Evolutionary conservation across 208 protist species (phyloP).

Genomic region (Leptomonas seymouri): DNA sequence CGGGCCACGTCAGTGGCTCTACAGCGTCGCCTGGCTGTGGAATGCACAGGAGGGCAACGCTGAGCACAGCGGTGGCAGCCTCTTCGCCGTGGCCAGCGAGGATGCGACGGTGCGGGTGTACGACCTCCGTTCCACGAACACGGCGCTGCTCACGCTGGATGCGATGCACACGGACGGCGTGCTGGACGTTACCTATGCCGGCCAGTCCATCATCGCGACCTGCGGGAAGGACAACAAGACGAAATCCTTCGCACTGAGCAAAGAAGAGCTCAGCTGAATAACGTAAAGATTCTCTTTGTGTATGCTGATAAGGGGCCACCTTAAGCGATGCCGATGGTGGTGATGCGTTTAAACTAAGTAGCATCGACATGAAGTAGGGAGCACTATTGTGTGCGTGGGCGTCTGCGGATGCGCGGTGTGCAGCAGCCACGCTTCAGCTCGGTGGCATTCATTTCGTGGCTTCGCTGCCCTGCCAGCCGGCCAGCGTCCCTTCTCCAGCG

Average conservation of each 20-base stretch:
- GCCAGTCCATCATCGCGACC: slow-evolving; percentile 59
- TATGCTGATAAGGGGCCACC: too few relatives aligned
- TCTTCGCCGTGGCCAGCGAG: slow-evolving; percentile 74
- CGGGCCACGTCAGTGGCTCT: slow-evolving; percentile 87
- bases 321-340: too few relatives aligned
- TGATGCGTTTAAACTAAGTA: too few relatives aligned
- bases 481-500: too few relatives aligned
- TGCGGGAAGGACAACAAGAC: slow-evolving; percentile 87
- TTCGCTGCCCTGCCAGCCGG: too few relatives aligned
- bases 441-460: too few relatives aligned
- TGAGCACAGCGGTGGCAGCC: slow-evolving; percentile 26
- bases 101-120: slow-evolving; percentile 77
- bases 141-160: slow-evolving; percentile 70
- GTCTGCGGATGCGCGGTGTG: too few relatives aligned
- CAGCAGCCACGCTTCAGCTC: too few relatives aligned
- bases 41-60: slow-evolving; percentile 46
- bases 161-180: slow-evolving; percentile 82
- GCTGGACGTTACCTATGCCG: slow-evolving; percentile 77
- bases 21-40: slow-evolving; percentile 74
- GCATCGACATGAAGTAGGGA: too few relatives aligned
- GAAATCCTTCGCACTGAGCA: slow-evolving; percentile 55
- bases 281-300: too few relatives aligned
- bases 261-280: slow-evolving; percentile 27
- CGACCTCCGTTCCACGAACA: slow-evolving; percentile 67
- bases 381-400: too few relatives aligned